These are phyloP conservation scores for Cardamine resedifolia DNA, from an alignment of 345 rosid species.

Conservation along the genomic window DNA sequence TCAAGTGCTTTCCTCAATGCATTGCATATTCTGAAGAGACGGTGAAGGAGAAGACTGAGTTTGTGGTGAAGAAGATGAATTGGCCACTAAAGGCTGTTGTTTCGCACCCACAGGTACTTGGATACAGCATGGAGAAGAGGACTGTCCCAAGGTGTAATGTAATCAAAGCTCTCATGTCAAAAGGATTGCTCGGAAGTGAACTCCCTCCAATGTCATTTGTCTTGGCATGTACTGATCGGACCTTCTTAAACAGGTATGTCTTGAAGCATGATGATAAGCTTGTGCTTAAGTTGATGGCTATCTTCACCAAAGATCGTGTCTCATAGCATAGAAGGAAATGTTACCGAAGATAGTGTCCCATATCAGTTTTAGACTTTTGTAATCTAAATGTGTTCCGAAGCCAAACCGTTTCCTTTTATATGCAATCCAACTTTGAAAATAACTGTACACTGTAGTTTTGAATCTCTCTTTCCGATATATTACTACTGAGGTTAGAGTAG, in stretches of 20 bases:
- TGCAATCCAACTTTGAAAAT: neutral
- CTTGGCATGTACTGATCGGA: neutral
- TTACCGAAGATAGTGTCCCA: neutral
- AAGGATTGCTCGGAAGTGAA: neutral
- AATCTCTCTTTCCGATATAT: neutral
- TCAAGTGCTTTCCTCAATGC: too few relatives aligned
- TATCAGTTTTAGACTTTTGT: neutral
- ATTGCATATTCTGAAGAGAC: too few relatives aligned
- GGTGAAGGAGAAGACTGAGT: too few relatives aligned
- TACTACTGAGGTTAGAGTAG: neutral
- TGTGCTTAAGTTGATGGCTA: neutral
- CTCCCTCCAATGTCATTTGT: neutral
- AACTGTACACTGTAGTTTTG: neutral
- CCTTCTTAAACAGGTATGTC: neutral
- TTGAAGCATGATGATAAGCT: neutral
- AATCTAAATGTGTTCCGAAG: neutral
- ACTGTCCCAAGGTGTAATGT: too few relatives aligned
- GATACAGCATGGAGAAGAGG: too few relatives aligned
- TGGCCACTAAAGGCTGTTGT: too few relatives aligned
- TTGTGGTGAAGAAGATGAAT: too few relatives aligned
- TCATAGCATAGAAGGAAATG: neutral
- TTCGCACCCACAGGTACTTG: too few relatives aligned
- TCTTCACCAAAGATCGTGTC: neutral
- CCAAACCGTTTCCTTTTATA: neutral
- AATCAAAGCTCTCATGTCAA: slow-evolving; percentile 13